These are phyloP conservation scores for Xylaria flabelliformis DNA, from an alignment of 495 filamentous ascomycete genomes.

Conservation along the genomic window DNA sequence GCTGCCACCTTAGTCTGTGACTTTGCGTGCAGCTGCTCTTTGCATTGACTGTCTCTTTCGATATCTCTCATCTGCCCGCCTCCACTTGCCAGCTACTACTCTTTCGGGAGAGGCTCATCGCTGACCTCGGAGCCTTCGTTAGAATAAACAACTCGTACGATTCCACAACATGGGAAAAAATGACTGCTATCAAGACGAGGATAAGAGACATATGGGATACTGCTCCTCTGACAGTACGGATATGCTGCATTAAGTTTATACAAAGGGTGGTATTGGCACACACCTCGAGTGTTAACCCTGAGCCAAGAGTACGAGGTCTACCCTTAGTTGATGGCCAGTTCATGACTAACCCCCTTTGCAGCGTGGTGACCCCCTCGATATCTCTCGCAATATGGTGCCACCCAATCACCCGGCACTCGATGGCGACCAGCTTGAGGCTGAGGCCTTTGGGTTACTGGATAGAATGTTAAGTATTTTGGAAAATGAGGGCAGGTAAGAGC, in stretches of 20 bases:
- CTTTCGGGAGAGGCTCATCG: slow-evolving; percentile 34
- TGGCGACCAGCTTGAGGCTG: slow-evolving; percentile 83
- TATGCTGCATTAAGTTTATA: slow-evolving; percentile 96
- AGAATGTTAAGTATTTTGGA: slow-evolving; percentile 86
- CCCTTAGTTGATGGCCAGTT: slow-evolving; percentile 23
- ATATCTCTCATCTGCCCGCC: slow-evolving; percentile 8
- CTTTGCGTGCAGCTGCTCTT: slow-evolving; percentile 27
- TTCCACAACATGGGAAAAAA: slow-evolving; percentile 80
- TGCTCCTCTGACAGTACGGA: slow-evolving; percentile 74
- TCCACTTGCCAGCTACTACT: slow-evolving; percentile 17
- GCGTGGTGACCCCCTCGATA: slow-evolving; percentile 85
- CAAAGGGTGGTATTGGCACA: slow-evolving; percentile 92
- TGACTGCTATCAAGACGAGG: slow-evolving; percentile 85
- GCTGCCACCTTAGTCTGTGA: slow-evolving; percentile 27
- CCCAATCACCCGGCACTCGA: slow-evolving; percentile 78
- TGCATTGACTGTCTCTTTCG: slow-evolving; percentile 11
- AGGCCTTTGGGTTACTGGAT: slow-evolving; percentile 87
- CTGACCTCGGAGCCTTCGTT: slow-evolving; percentile 40
- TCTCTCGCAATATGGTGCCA: slow-evolving; percentile 84
- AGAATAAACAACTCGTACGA: slow-evolving; percentile 87
- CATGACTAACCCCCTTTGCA: slow-evolving; percentile 49
- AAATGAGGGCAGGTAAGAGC: slow-evolving; percentile 76
- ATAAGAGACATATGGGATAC: slow-evolving; percentile 89
- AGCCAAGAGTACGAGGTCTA: slow-evolving; percentile 73
- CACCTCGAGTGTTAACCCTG: slow-evolving; percentile 79